These are phyloP conservation scores for Blastobotrys malaysiensis DNA, from an alignment of 1,139 yeast genomes.

Conservation along the genomic window DNA sequence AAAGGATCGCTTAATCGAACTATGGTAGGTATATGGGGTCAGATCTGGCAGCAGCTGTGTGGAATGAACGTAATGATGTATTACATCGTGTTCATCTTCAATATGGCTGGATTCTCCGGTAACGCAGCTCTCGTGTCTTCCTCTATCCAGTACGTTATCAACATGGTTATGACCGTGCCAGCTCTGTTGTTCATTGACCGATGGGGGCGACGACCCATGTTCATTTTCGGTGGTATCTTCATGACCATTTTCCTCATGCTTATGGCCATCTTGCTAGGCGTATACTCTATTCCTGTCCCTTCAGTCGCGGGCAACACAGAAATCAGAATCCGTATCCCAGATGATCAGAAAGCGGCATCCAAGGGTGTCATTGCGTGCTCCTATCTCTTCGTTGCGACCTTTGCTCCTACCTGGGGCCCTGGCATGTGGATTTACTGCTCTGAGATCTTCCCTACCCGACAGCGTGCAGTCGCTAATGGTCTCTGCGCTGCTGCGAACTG, in stretches of 20 bases:
- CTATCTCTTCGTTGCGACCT: slow-evolving; percentile 59
- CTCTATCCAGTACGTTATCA: slow-evolving; percentile 80
- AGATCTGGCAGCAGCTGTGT: slow-evolving; percentile 84
- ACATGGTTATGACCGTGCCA: slow-evolving; percentile 76
- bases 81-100: slow-evolving; percentile 61
- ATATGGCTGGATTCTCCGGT: slow-evolving; percentile 58
- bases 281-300: slow-evolving; percentile 37
- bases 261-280: slow-evolving; percentile 40
- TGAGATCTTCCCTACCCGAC: slow-evolving; percentile 53
- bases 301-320: slow-evolving; percentile 39
- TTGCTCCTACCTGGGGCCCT: slow-evolving; percentile 66
- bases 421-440: slow-evolving; percentile 56
- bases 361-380: slow-evolving; percentile 54
- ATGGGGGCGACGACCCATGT: slow-evolving; percentile 68
- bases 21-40: slow-evolving; percentile 74
- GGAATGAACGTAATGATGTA: slow-evolving; percentile 82
- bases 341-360: slow-evolving; percentile 35
- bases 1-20: slow-evolving; percentile 75
- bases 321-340: slow-evolving; percentile 45
- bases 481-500: slow-evolving; percentile 56
- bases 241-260: slow-evolving; percentile 52
- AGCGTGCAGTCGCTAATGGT: slow-evolving; percentile 51
- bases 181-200: slow-evolving; percentile 78
- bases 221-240: slow-evolving; percentile 68
- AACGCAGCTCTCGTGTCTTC: slow-evolving; percentile 68